These are phyloP conservation scores for Pestalotiopsis sp. DNA, from an alignment of 2,329 filamentous ascomycete genomes.

Conservation along the genomic window DNA sequence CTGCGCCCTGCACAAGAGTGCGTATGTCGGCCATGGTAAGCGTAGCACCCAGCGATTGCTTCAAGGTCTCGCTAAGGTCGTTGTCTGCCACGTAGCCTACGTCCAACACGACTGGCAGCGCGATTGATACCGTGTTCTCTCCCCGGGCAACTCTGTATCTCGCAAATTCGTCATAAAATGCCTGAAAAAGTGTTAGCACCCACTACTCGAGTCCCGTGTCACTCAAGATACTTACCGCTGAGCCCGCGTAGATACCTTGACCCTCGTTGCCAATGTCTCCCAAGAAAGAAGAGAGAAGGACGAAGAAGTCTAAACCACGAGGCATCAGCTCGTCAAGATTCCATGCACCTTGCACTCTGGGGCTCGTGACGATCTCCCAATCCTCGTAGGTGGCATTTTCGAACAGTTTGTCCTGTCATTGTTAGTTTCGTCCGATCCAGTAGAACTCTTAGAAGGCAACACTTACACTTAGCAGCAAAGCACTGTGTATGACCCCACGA, in stretches of 20 bases:
- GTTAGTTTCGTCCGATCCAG: not conserved
- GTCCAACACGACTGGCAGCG: not conserved
- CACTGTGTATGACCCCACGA: slow-evolving; percentile 1
- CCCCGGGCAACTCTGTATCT: not conserved
- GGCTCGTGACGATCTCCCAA: slow-evolving; percentile 20
- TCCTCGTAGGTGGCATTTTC: slow-evolving; percentile 30
- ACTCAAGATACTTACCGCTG: not conserved
- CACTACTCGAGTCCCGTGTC: too few relatives aligned
- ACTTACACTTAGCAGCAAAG: slow-evolving; percentile 14
- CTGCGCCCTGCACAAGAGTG: slow-evolving; percentile 7
- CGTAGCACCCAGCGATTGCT: slow-evolving; percentile 5
- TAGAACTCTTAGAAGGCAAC: slow-evolving; percentile 17
- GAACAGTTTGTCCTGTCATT: slow-evolving; percentile 31
- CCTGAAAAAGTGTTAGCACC: not conserved
- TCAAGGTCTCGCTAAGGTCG: slow-evolving; percentile 1
- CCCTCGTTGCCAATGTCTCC: slow-evolving; percentile 32
- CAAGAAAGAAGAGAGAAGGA: slow-evolving; percentile 29
- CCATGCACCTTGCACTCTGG: not conserved
- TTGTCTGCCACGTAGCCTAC: slow-evolving; percentile 8
- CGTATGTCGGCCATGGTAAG: not conserved
- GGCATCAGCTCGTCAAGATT: slow-evolving; percentile 28
- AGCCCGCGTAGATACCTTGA: slow-evolving; percentile 30
- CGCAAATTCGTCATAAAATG: slow-evolving; percentile 11
- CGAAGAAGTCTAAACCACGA: slow-evolving; percentile 32
- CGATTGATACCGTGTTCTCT: not conserved